These are phyloP conservation scores for Penicillium egyptiacum DNA, from an alignment of 495 filamentous ascomycete species.

Conservation along the genomic window DNA sequence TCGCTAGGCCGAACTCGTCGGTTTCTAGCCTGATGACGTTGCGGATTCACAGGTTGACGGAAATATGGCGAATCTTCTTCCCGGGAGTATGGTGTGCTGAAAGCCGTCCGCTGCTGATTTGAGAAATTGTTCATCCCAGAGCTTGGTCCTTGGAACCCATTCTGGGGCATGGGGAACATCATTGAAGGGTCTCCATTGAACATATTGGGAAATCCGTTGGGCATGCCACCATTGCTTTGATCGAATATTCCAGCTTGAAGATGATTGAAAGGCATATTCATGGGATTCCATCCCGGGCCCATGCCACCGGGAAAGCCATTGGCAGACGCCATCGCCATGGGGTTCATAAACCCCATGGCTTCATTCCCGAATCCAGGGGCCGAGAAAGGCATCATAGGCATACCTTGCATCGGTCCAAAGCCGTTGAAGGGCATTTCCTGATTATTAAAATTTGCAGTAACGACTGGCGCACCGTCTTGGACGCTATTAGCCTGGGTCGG, in stretches of 20 bases:
- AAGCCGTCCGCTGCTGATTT: conserved; percentile 71
- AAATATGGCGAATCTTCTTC: conserved; percentile 94
- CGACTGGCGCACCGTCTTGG: conserved; percentile 13
- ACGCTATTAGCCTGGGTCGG: neutral
- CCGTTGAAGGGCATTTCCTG: conserved; percentile 37
- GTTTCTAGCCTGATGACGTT: conserved; percentile 79
- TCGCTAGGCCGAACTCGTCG: conserved; percentile 81
- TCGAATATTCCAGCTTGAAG: conserved; percentile 49
- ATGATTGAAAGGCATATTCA: conserved; percentile 51
- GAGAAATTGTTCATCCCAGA: conserved; percentile 53
- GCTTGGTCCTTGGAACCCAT: conserved; percentile 32
- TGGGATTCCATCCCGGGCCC: conserved; percentile 46
- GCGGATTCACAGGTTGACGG: conserved; percentile 92
- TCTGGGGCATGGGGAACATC: conserved; percentile 41
- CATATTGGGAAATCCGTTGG: conserved; percentile 38
- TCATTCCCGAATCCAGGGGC: conserved; percentile 43
- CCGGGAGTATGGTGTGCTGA: conserved; percentile 58
- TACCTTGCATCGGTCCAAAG: conserved; percentile 35
- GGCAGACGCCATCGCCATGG: conserved; percentile 47
- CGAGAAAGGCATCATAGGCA: conserved; percentile 46
- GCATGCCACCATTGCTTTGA: conserved; percentile 33
- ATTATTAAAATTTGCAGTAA: conserved; percentile 27
- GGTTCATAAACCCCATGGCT: conserved; percentile 54
- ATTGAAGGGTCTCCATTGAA: conserved; percentile 47
- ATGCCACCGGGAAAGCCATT: conserved; percentile 47